Percentiles rank a stretch among this genome's conserved stretches.
Conservation (phyloP, 208 protist species). For the Crithidia thermophila region DNA sequence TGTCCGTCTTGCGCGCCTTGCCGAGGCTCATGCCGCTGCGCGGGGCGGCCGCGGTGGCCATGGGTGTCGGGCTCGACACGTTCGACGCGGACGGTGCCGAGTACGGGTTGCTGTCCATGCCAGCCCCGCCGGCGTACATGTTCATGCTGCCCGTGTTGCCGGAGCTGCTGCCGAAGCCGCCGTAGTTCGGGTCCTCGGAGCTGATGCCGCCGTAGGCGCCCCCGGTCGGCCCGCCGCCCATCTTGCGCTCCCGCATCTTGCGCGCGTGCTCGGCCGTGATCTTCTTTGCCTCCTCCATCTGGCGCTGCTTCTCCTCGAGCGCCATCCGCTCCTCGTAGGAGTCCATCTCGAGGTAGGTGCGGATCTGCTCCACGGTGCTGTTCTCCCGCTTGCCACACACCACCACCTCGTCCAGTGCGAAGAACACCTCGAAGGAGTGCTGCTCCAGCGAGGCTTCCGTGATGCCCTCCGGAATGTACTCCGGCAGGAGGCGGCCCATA, state of each 20-base stretch:
- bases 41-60: constrained; percentile 25
- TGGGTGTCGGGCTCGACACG: neutral
- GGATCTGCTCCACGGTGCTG: constrained; percentile 94
- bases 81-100: constrained; percentile 10
- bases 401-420: constrained; percentile 98
- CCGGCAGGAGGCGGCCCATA: constrained; percentile 89
- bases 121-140: constrained; percentile 12
- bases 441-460: constrained; percentile 81
- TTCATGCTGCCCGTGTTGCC: constrained; percentile 18
- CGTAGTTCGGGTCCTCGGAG: constrained; percentile 54
- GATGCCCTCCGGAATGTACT: constrained; percentile 79
- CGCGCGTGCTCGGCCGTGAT: constrained; percentile 85
- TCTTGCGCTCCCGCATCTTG: constrained; percentile 76
- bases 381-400: constrained; percentile 95
- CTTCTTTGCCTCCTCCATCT: constrained; percentile 92
- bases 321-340: constrained; percentile 95
- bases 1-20: constrained; percentile 69
- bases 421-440: constrained; percentile 95
- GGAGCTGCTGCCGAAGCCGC: constrained; percentile 36
- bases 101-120: constrained; percentile 18
- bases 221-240: constrained; percentile 32
- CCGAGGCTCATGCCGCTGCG: constrained; percentile 73
- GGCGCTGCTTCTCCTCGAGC: constrained; percentile 78
- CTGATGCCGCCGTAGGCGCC: constrained; percentile 82
- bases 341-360: constrained; percentile 97